Conservation (phyloP, 306 rosid species). For the Canavalia gladiata region DNA sequence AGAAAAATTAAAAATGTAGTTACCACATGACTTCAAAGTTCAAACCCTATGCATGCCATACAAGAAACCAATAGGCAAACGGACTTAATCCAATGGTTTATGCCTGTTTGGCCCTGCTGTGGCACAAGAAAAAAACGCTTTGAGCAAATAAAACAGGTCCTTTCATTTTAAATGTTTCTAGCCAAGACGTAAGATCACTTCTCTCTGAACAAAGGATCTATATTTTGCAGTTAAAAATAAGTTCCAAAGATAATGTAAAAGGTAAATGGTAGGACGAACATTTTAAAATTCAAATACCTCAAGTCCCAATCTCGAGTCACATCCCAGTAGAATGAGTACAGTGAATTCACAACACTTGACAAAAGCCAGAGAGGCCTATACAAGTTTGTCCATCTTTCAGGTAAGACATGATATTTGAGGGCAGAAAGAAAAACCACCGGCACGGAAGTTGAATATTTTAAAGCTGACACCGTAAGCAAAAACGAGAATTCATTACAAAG, state of each 20-base stretch:
- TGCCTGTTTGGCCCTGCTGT: neutral
- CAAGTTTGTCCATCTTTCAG: constrained; percentile 83
- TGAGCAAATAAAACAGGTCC: constrained; percentile 22
- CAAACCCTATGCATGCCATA: neutral
- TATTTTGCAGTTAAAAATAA: constrained; percentile 12
- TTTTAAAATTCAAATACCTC: constrained; percentile 61
- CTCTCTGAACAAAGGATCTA: constrained; percentile 14
- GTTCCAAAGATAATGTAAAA: constrained; percentile 34
- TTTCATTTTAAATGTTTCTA: constrained; percentile 20
- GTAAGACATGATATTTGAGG: constrained; percentile 88
- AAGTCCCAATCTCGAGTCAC: constrained; percentile 98
- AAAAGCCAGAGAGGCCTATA: constrained; percentile 99
- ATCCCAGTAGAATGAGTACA: constrained; percentile 99
- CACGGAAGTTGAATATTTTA: constrained; percentile 93
- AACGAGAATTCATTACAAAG: constrained; percentile 41
- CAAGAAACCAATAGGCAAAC: neutral
- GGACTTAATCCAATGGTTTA: neutral
- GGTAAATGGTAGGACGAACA: constrained; percentile 32
- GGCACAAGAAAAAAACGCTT: constrained; percentile 33
- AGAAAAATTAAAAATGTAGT: neutral
- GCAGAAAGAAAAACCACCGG: constrained; percentile 96
- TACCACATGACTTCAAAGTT: neutral
- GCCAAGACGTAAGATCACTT: constrained; percentile 37
- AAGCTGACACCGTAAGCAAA: constrained; percentile 78
- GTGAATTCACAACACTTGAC: constrained; percentile 85